Evolutionary conservation across 2,329 filamentous ascomycete species (phyloP).

Genomic region (Helminthosporium solani): DNA sequence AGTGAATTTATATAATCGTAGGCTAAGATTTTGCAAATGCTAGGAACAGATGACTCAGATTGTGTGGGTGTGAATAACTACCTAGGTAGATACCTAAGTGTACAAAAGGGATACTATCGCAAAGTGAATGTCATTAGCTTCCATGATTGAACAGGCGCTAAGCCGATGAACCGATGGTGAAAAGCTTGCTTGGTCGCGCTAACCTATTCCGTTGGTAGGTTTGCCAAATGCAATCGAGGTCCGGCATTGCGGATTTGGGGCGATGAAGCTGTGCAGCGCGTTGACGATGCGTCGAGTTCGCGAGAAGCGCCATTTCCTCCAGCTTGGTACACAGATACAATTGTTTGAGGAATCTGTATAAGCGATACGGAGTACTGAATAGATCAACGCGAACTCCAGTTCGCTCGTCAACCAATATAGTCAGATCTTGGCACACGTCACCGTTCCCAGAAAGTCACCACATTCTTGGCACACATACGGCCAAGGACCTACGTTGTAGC

Average conservation of each 20-base stretch:
- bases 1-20: too few species aligned
- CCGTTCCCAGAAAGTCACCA: not conserved
- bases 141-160: too few species aligned
- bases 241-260: constrained; percentile 1
- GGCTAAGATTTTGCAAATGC: too few species aligned
- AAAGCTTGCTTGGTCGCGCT: not conserved
- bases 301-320: too few species aligned
- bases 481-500: not conserved
- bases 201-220: not conserved
- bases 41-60: too few species aligned
- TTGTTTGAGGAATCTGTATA: not conserved
- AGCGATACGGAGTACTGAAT: not conserved
- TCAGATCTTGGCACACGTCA: constrained; percentile 4
- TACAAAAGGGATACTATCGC: too few species aligned
- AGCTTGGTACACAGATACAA: not conserved
- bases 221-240: not conserved
- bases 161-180: too few species aligned
- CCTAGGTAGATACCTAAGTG: too few species aligned
- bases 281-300: not conserved
- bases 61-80: too few species aligned
- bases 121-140: too few species aligned
- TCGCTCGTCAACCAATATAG: not conserved
- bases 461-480: not conserved
- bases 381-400: not conserved
- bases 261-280: not conserved